phyloP scores from a whole-genome alignment of 305 asterid species.

The Plantago coronopus region DNA sequence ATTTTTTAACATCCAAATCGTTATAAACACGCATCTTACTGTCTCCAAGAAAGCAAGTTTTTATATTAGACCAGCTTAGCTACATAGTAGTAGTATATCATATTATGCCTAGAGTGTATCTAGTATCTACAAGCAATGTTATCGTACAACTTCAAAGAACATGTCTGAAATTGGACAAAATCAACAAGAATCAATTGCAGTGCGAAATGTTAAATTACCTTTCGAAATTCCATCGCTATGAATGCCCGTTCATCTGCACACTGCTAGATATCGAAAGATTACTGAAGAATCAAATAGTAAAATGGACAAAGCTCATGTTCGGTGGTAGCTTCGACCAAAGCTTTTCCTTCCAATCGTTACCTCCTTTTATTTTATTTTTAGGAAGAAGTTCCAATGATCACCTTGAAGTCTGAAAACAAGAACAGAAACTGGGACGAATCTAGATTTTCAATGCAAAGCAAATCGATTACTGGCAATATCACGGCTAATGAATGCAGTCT shows the following conservation, averaged over 20 bases:
- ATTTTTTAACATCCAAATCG: background rate
- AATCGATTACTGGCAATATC: background rate
- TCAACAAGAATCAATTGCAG: background rate
- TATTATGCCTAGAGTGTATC: background rate
- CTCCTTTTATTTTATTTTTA: too few species aligned
- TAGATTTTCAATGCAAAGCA: background rate
- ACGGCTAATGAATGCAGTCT: background rate
- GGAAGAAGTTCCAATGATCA: constrained; percentile 2
- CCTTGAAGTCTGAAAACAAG: background rate
- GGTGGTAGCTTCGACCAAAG: background rate
- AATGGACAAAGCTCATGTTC: background rate
- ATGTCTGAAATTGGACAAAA: background rate
- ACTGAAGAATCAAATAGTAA: too few species aligned
- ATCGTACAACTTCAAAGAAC: background rate
- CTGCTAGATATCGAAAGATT: too few species aligned
- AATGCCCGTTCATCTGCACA: too few species aligned
- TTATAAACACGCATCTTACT: background rate
- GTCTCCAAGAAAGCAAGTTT: too few species aligned
- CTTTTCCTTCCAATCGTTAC: background rate
- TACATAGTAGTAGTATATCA: too few species aligned
- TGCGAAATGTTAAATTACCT: background rate
- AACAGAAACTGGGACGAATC: background rate
- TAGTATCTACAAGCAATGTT: too few species aligned
- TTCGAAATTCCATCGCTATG: background rate
- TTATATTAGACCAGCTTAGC: background rate